These are phyloP conservation scores for Lachancea fermentati DNA, from an alignment of 805 yeast species.

Conservation along the genomic window DNA sequence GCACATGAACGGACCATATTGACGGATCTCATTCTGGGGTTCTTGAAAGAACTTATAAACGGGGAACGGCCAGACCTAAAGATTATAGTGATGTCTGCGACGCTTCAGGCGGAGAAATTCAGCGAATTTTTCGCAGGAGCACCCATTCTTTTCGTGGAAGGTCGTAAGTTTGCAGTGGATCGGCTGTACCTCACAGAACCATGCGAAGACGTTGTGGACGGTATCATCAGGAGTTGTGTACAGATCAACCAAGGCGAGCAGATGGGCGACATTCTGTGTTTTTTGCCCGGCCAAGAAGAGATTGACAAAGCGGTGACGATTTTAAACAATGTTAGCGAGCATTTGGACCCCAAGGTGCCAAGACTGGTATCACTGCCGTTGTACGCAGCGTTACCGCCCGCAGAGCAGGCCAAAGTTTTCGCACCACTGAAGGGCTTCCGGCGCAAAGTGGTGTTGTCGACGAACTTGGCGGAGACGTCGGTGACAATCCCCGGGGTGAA, in stretches of 20 bases:
- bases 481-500: conserved; percentile 92
- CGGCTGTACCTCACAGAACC: conserved; percentile 57
- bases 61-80: conserved; percentile 50
- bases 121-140: conserved; percentile 71
- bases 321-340: conserved; percentile 54
- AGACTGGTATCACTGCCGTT: conserved; percentile 71
- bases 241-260: conserved; percentile 78
- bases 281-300: conserved; percentile 95
- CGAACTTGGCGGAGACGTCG: conserved; percentile 97
- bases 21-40: conserved; percentile 86
- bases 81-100: conserved; percentile 91
- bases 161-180: conserved; percentile 81
- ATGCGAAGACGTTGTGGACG: conserved; percentile 79
- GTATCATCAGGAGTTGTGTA: conserved; percentile 63
- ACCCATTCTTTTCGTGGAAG: conserved; percentile 83
- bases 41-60: conserved; percentile 60
- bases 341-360: conserved; percentile 59
- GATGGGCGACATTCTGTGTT: conserved; percentile 83
- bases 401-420: conserved; percentile 78
- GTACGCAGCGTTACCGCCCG: conserved; percentile 90
- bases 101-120: conserved; percentile 81
- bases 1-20: conserved; percentile 95
- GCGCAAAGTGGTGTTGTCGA: conserved; percentile 84
- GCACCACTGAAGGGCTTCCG: conserved; percentile 53
- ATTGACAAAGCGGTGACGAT: conserved; percentile 77